phyloP scores from a whole-genome alignment of 495 filamentous ascomycete genomes.

The Cercophora newfieldiana region DNA sequence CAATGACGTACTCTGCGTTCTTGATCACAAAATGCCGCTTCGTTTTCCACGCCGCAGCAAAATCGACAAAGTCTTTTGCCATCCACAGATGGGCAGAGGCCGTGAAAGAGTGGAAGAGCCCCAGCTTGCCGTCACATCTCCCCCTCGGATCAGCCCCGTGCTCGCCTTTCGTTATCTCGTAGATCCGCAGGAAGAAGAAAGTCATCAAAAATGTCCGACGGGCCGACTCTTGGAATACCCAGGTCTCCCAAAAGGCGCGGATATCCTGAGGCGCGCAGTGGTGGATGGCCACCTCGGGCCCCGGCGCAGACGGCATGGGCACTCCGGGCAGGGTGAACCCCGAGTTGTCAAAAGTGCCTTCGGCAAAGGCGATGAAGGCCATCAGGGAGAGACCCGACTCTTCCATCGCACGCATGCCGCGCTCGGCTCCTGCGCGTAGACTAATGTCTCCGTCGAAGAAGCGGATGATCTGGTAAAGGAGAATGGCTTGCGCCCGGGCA shows the following conservation, averaged over 20 bases:
- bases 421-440: conserved; percentile 39
- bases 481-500: conserved; percentile 44
- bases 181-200: conserved; percentile 42
- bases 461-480: conserved; percentile 55
- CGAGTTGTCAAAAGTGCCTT: conserved; percentile 8
- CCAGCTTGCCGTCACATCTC: conserved; percentile 38
- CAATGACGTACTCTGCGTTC: conserved; percentile 33
- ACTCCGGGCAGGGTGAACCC: not conserved
- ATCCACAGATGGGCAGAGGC: conserved; percentile 51
- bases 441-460: conserved; percentile 53
- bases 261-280: conserved; percentile 14
- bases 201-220: conserved; percentile 47
- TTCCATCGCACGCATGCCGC: conserved; percentile 39
- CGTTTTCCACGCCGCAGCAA: conserved; percentile 49
- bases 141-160: not conserved
- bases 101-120: conserved; percentile 43
- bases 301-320: not conserved
- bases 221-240: conserved; percentile 50
- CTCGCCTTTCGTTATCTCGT: conserved; percentile 38
- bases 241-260: conserved; percentile 43
- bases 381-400: conserved; percentile 34
- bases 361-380: conserved; percentile 17
- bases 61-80: conserved; percentile 44
- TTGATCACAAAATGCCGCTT: conserved; percentile 47
- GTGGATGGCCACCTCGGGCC: not conserved